phyloP scores from a whole-genome alignment of 2,329 filamentous ascomycete genomes.

The Thelonectria rubi region DNA sequence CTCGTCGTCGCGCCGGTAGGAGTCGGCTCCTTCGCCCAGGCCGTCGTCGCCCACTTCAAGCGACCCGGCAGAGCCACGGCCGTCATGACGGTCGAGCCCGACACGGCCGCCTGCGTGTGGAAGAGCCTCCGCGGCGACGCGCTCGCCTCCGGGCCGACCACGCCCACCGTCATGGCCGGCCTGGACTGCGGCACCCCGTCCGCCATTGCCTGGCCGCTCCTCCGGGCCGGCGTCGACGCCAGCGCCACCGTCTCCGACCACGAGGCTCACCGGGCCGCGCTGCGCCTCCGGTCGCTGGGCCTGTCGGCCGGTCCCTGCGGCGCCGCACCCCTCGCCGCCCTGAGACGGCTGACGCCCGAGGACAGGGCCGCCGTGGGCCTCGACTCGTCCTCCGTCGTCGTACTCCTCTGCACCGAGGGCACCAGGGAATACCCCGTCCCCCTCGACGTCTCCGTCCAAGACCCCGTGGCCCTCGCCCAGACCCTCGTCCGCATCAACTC shows the following conservation, averaged over 20 bases:
- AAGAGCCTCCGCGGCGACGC: slow-evolving; percentile 60
- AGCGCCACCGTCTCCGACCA: slow-evolving; percentile 67
- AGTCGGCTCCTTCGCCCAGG: slow-evolving; percentile 76
- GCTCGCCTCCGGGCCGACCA: slow-evolving; percentile 61
- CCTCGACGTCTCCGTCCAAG: slow-evolving; percentile 51
- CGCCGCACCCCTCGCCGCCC: slow-evolving; percentile 64
- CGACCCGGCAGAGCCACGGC: slow-evolving; percentile 40
- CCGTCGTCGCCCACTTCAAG: slow-evolving; percentile 73
- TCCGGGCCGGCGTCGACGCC: slow-evolving; percentile 67
- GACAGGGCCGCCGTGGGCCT: slow-evolving; percentile 50
- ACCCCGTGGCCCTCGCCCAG: slow-evolving; percentile 54
- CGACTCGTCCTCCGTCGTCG: slow-evolving; percentile 62
- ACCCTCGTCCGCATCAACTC: slow-evolving; percentile 59
- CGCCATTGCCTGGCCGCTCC: slow-evolving; percentile 68
- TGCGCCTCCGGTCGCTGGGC: slow-evolving; percentile 58
- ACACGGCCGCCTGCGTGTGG: slow-evolving; percentile 68
- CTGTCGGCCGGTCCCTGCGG: slow-evolving; percentile 71
- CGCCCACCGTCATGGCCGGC: slow-evolving; percentile 75
- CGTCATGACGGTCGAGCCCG: slow-evolving; percentile 76
- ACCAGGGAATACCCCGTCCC: slow-evolving; percentile 61
- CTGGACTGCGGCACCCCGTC: slow-evolving; percentile 78
- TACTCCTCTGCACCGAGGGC: slow-evolving; percentile 72
- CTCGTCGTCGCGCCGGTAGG: slow-evolving; percentile 73
- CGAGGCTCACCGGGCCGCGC: slow-evolving; percentile 68
- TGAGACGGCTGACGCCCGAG: slow-evolving; percentile 57